A percentile compares a stretch with the other conserved stretches of the same genome.
phyloP scores from a whole-genome alignment of 2,329 filamentous ascomycete species.

The Whalleya microplaca region DNA sequence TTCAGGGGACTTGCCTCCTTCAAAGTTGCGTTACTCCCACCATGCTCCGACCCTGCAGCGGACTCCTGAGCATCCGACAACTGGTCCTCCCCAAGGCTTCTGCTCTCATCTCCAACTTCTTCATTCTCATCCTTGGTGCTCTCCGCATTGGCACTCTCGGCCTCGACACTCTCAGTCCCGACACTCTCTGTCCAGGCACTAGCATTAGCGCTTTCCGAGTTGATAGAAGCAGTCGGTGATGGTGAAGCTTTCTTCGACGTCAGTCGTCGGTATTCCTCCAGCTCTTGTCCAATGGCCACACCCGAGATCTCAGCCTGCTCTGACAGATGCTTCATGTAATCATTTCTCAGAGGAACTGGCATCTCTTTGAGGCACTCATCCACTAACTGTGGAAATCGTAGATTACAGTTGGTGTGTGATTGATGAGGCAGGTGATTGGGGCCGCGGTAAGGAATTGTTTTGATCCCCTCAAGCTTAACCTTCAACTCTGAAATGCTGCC shows the following conservation, averaged over 20 bases:
- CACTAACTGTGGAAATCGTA: constrained; percentile 21
- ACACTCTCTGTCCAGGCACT: too few relatives aligned
- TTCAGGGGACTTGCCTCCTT: not conserved
- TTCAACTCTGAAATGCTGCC: constrained; percentile 26
- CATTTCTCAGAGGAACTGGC: constrained; percentile 13
- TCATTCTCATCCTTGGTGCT: not conserved
- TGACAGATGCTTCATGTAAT: constrained; percentile 11
- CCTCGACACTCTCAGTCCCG: too few relatives aligned
- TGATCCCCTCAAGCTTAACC: constrained; percentile 18
- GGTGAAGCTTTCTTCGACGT: not conserved
- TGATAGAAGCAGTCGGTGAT: not conserved
- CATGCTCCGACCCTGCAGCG: not conserved
- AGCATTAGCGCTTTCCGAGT: too few relatives aligned
- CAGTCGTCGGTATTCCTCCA: constrained; percentile 26
- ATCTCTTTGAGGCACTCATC: constrained; percentile 19
- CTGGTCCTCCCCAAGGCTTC: too few relatives aligned
- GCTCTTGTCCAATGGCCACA: constrained; percentile 28
- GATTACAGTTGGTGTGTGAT: constrained; percentile 27
- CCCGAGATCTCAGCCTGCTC: constrained; percentile 25
- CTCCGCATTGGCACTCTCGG: not conserved
- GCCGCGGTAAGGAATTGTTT: constrained; percentile 25
- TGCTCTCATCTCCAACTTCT: not conserved
- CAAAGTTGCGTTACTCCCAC: not conserved
- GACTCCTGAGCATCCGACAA: not conserved
- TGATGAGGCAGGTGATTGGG: constrained; percentile 27